phyloP scores from a whole-genome alignment of 768 basidiomycete genomes.

The Kwoniella europaea region DNA sequence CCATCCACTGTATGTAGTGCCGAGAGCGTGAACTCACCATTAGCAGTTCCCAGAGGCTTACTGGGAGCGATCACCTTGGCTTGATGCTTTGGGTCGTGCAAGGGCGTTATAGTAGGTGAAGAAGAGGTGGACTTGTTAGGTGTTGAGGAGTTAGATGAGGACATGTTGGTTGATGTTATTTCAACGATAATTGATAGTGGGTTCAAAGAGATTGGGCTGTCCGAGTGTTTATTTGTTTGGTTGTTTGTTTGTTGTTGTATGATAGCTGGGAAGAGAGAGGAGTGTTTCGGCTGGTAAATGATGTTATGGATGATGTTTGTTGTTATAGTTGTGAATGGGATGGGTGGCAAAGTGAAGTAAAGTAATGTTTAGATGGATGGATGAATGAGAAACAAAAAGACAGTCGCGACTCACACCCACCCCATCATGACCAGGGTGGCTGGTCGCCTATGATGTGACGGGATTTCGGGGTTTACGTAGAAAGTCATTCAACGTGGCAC shows the following conservation, averaged over 20 bases:
- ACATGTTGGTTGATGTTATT: background rate
- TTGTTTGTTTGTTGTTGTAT: background rate
- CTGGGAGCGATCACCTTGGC: conserved; percentile 52
- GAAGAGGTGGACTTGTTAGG: conserved; percentile 23
- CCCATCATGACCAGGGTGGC: background rate
- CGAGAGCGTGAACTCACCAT: conserved; percentile 48
- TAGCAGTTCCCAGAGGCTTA: conserved; percentile 50
- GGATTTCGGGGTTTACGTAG: conserved; percentile 10
- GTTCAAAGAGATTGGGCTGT: background rate
- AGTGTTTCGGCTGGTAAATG: background rate
- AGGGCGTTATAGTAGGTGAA: conserved; percentile 54
- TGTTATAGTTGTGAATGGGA: background rate
- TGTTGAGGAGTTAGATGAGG: background rate
- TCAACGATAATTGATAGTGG: background rate
- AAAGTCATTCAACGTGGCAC: conserved; percentile 12
- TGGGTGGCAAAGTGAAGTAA: background rate
- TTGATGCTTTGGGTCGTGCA: conserved; percentile 56
- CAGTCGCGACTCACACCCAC: background rate
- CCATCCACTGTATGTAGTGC: background rate
- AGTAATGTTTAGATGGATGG: background rate
- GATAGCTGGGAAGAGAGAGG: background rate
- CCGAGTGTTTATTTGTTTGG: background rate
- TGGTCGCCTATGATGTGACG: background rate
- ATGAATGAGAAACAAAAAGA: background rate
- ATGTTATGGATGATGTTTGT: background rate